Conservation (phyloP, 805 yeast species). For the Isabelozyma pseudorhagii region DNA sequence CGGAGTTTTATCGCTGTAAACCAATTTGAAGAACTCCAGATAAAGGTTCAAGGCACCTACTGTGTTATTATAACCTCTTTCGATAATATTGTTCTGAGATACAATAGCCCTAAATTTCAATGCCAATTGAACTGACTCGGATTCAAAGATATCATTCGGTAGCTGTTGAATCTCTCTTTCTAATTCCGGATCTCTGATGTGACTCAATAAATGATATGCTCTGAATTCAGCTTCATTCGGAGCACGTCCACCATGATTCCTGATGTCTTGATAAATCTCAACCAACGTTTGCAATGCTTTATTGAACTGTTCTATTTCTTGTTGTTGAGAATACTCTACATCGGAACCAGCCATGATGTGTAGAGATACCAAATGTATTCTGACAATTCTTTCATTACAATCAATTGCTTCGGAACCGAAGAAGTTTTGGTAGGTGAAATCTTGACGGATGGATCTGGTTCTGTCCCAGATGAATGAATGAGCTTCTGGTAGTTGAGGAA, state of each 20-base stretch:
- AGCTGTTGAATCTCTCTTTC: conserved; percentile 71
- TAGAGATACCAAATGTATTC: conserved; percentile 78
- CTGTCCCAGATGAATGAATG: conserved; percentile 97
- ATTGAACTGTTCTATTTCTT: conserved; percentile 90
- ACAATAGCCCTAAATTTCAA: conserved; percentile 63
- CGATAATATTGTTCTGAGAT: conserved; percentile 58
- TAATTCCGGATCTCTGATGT: conserved; percentile 78
- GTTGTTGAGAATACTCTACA: conserved; percentile 84
- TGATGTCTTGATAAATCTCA: conserved; percentile 80
- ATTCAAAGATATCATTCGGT: conserved; percentile 54
- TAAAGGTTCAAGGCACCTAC: conserved; percentile 60
- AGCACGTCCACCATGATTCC: conserved; percentile 63
- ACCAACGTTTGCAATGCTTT: conserved; percentile 85
- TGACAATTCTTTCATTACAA: conserved; percentile 86
- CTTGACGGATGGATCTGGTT: conserved; percentile 94
- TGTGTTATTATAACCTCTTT: conserved; percentile 49
- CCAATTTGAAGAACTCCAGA: conserved; percentile 57
- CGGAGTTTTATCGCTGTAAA: conserved; percentile 51
- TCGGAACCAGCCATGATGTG: conserved; percentile 79
- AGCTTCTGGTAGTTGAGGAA: conserved; percentile 71
- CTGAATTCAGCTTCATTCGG: conserved; percentile 93
- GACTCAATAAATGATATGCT: conserved; percentile 79
- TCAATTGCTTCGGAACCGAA: conserved; percentile 91
- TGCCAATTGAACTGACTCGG: conserved; percentile 66
- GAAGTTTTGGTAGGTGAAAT: conserved; percentile 91